phyloP scores from a whole-genome alignment of 139 green algal species.

The Chlorella sp. region DNA sequence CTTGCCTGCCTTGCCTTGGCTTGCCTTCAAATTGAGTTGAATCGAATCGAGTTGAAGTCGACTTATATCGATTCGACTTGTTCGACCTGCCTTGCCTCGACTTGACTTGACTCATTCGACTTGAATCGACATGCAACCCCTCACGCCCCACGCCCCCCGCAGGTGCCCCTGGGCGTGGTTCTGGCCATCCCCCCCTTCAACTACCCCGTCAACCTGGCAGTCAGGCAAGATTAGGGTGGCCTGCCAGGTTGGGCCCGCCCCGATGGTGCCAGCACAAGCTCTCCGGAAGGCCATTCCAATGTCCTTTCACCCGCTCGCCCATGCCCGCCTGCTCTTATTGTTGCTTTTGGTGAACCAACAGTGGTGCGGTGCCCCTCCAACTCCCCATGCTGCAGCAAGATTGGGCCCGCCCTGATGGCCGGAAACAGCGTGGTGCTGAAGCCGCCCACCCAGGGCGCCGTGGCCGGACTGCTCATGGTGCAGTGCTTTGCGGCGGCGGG shows the following conservation, averaged over 20 bases:
- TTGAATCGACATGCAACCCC: no score
- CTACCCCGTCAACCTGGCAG: constrained; percentile 95
- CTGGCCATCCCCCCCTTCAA: constrained; percentile 98
- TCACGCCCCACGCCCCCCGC: neutral
- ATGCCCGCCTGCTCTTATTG: neutral
- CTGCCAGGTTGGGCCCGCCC: no score
- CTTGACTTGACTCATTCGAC: no score
- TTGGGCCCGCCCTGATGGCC: constrained; percentile 95
- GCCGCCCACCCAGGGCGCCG: constrained; percentile 92
- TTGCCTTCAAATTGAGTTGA: no score
- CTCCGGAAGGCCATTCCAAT: no score
- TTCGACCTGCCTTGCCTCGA: neutral
- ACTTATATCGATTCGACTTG: no score
- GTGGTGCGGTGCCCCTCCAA: no score
- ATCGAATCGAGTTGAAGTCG: no score
- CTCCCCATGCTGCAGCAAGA: constrained; percentile 80
- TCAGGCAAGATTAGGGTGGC: constrained; percentile 54
- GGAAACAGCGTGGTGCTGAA: constrained; percentile 97
- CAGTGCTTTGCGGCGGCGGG: constrained; percentile 89
- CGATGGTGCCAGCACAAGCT: no score
- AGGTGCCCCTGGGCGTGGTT: constrained; percentile 93
- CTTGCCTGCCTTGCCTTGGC: neutral
- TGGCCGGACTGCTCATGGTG: constrained; percentile 90
- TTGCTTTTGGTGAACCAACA: no score
- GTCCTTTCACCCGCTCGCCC: neutral